Conservation (phyloP, 768 basidiomycete species). For the Leccinum barrowsii region DNA sequence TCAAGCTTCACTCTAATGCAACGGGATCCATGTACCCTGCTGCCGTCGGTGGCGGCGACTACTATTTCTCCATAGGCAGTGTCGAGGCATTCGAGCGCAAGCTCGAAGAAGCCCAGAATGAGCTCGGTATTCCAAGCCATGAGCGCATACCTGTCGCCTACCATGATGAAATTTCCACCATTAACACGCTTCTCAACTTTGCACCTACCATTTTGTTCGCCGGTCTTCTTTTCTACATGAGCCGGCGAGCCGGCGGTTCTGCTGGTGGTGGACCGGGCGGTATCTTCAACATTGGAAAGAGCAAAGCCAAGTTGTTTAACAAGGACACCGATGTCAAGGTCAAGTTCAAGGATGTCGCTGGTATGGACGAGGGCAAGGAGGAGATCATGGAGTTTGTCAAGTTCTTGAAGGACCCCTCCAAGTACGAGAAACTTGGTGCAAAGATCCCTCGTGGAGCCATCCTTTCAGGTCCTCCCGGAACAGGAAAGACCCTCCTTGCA, state of each 20-base stretch:
- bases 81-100: conserved; percentile 96
- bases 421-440: conserved; percentile 94
- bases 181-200: conserved; percentile 81
- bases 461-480: conserved; percentile 93
- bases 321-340: conserved; percentile 92
- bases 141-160: conserved; percentile 98
- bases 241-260: conserved; percentile 61
- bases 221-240: conserved; percentile 88
- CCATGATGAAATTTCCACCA: conserved; percentile 87
- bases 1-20: conserved; percentile 90
- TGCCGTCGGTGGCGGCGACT: conserved; percentile 55
- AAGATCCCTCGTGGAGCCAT: conserved; percentile 97
- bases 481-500: conserved; percentile 95
- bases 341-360: conserved; percentile 95
- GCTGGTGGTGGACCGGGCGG: conserved; percentile 71
- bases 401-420: conserved; percentile 92
- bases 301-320: conserved; percentile 91
- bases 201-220: conserved; percentile 93
- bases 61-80: conserved; percentile 96
- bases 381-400: conserved; percentile 99
- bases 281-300: conserved; percentile 97
- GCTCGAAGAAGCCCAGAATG: conserved; percentile 88
- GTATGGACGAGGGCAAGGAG: conserved; percentile 99
- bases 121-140: conserved; percentile 86
- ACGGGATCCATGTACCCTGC: conserved; percentile 73